These are phyloP conservation scores for Perilla frutescens DNA, from an alignment of 257 asterid genomes.

Conservation along the genomic window DNA sequence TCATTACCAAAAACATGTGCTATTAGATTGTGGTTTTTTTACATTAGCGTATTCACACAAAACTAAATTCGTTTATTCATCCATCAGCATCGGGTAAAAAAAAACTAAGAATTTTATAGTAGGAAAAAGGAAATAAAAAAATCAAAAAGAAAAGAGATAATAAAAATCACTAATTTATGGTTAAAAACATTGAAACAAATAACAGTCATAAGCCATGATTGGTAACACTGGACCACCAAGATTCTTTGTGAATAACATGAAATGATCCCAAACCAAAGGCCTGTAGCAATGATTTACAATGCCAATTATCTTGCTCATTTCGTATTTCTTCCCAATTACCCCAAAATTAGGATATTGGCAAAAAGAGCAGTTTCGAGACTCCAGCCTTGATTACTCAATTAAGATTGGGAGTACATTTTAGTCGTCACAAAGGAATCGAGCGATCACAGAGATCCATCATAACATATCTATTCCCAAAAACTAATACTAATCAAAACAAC, in stretches of 20 bases:
- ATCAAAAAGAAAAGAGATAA: no score
- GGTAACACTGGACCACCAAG: conserved; percentile 16
- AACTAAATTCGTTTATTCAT: no score
- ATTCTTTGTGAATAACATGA: conserved; percentile 44
- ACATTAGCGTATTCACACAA: no score
- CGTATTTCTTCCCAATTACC: conserved; percentile 68
- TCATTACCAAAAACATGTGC: no score
- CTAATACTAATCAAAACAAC: no score
- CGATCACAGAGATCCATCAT: conserved; percentile 30
- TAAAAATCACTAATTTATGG: no score
- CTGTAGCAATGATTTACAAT: conserved; percentile 63
- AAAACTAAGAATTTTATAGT: no score
- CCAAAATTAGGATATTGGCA: conserved; percentile 35
- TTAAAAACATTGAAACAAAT: background rate
- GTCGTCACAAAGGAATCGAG: conserved; percentile 37
- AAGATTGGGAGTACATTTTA: conserved; percentile 53
- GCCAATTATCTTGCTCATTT: conserved; percentile 85
- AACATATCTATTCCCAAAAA: no score
- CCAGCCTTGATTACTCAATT: conserved; percentile 81
- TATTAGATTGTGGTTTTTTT: no score
- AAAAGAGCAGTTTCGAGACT: conserved; percentile 74
- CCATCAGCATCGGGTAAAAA: no score
- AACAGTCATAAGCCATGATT: background rate
- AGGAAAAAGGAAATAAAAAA: no score
- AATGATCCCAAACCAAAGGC: conserved; percentile 92